A percentile compares a stretch with the other conserved stretches of the same genome.
Evolutionary conservation across 2,329 filamentous ascomycete species (phyloP).

Genomic region (Colletotrichum musae): DNA sequence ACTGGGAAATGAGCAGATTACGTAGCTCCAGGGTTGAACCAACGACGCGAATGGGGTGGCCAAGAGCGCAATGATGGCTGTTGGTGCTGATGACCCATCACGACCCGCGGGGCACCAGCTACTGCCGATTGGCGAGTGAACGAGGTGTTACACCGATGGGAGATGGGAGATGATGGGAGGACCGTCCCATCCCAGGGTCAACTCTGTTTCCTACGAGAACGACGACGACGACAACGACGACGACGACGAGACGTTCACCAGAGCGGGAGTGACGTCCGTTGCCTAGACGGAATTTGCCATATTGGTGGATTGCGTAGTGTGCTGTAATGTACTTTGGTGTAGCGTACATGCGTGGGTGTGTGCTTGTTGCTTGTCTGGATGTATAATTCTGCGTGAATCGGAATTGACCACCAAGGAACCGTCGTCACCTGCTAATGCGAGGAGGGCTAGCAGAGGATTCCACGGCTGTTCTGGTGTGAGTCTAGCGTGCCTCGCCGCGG

Average conservation of each 20-base stretch:
- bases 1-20: conserved; percentile 10
- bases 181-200: conserved; percentile 9
- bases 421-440: conserved; percentile 15
- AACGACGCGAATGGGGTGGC: conserved; percentile 20
- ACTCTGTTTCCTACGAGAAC: neutral
- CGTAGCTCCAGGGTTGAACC: conserved; percentile 28
- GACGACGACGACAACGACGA: neutral
- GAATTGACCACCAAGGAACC: neutral
- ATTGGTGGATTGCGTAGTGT: neutral
- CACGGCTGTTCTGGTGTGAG: conserved; percentile 39
- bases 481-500: conserved; percentile 38
- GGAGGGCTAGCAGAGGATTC: conserved; percentile 18
- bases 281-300: neutral
- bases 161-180: conserved; percentile 22
- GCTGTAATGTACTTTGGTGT: too few species aligned
- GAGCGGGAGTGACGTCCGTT: neutral
- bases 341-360: too few species aligned
- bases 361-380: too few species aligned
- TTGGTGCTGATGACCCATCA: conserved; percentile 24
- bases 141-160: conserved; percentile 39
- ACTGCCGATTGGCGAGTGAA: conserved; percentile 40
- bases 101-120: conserved; percentile 15
- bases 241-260: neutral
- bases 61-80: conserved; percentile 22
- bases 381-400: too few species aligned